Evolutionary conservation across 768 basidiomycete genomes (phyloP).

Genomic region (Suillus clintonianus): DNA sequence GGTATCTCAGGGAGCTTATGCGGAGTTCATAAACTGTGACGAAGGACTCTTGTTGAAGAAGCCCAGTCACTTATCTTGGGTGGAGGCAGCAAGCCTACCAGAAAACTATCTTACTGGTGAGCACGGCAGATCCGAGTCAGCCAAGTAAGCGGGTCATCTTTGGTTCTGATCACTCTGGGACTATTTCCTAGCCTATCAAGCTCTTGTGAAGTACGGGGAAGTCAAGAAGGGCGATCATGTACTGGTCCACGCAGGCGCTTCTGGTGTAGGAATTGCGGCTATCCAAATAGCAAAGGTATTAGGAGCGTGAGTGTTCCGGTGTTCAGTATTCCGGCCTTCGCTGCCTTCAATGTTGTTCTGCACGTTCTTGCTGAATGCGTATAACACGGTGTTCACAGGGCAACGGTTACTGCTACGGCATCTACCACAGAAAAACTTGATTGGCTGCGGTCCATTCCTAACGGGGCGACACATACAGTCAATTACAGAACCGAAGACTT

Average conservation of each 20-base stretch:
- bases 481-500: conserved; percentile 90
- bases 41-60: conserved; percentile 73
- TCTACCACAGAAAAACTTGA: conserved; percentile 83
- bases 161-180: conserved; percentile 9
- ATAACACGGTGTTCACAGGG: conserved; percentile 37
- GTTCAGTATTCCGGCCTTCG: background rate
- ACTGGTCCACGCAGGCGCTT: conserved; percentile 88
- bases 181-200: conserved; percentile 53
- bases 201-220: conserved; percentile 65
- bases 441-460: conserved; percentile 66
- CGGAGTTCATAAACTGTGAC: conserved; percentile 75
- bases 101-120: conserved; percentile 88
- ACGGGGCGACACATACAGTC: conserved; percentile 71
- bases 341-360: conserved; percentile 5
- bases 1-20: conserved; percentile 76
- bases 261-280: conserved; percentile 86
- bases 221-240: conserved; percentile 72
- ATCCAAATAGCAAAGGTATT: conserved; percentile 80
- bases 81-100: conserved; percentile 83
- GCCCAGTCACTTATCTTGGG: conserved; percentile 75
- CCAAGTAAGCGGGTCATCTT: conserved; percentile 1
- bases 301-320: conserved; percentile 59
- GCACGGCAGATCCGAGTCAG: conserved; percentile 36
- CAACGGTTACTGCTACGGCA: conserved; percentile 80
- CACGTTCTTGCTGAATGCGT: conserved; percentile 7